These are phyloP conservation scores for Erucastrum elatum DNA, from an alignment of 345 rosid genomes.

Conservation along the genomic window DNA sequence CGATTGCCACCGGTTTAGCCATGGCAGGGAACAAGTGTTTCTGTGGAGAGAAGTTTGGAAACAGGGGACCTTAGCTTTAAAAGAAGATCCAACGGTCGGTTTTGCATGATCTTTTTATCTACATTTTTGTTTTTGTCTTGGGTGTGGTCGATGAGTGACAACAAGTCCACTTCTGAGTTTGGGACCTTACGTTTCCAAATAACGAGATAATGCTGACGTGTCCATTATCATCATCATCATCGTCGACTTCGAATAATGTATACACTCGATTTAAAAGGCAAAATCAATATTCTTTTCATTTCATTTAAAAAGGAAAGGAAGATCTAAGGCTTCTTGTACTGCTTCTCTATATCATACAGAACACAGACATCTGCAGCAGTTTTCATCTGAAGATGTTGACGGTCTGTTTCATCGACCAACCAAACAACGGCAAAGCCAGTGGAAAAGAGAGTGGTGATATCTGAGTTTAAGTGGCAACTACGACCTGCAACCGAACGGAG, in stretches of 20 bases:
- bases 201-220: conserved; percentile 45
- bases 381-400: conserved; percentile 89
- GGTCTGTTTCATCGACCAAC: conserved; percentile 82
- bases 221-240: neutral
- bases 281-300: conserved; percentile 9
- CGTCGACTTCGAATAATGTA: too few relatives aligned
- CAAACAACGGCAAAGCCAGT: conserved; percentile 62
- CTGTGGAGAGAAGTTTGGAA: conserved; percentile 20
- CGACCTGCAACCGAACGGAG: conserved; percentile 46
- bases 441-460: conserved; percentile 56
- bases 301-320: neutral
- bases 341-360: conserved; percentile 73
- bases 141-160: conserved; percentile 7
- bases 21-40: conserved; percentile 36
- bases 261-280: too few relatives aligned
- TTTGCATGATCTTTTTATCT: conserved; percentile 19
- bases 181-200: conserved; percentile 30
- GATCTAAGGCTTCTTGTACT: conserved; percentile 48
- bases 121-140: neutral
- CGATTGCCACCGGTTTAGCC: conserved; percentile 91
- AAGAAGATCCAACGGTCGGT: conserved; percentile 35
- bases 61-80: neutral
- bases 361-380: conserved; percentile 89
- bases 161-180: conserved; percentile 22
- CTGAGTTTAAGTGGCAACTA: conserved; percentile 44